Evolutionary conservation across 192 early-diverging fungal species (phyloP).

Genomic region (Backusella circina): DNA sequence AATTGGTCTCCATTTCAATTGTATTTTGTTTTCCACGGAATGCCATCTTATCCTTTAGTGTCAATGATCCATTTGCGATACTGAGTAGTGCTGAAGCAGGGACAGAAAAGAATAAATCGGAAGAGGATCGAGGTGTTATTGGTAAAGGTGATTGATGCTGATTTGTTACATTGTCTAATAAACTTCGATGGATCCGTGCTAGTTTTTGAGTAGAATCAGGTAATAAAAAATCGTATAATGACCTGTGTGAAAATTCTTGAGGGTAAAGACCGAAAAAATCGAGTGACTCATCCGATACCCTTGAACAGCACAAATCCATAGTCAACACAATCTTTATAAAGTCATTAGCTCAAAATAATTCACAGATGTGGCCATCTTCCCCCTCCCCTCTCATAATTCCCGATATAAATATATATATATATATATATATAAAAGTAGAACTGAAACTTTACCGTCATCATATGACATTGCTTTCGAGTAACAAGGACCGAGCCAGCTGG

Average conservation of each 20-base stretch:
- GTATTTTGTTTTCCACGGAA: slow-evolving; percentile 39
- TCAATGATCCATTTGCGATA: slow-evolving; percentile 35
- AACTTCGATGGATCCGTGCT: slow-evolving; percentile 22
- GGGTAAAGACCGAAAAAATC: slow-evolving; percentile 47
- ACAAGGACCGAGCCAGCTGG: neutral
- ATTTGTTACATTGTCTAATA: slow-evolving; percentile 33
- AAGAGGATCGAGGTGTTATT: slow-evolving; percentile 17
- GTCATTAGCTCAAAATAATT: neutral
- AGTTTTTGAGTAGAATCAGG: slow-evolving; percentile 32
- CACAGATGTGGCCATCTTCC: neutral
- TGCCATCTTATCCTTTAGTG: slow-evolving; percentile 40
- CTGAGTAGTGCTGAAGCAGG: neutral
- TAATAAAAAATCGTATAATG: slow-evolving; percentile 41
- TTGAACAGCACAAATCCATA: slow-evolving; percentile 45
- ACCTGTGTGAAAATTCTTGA: slow-evolving; percentile 45
- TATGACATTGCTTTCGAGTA: neutral
- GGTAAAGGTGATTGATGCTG: slow-evolving; percentile 9
- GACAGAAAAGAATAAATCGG: slow-evolving; percentile 29
- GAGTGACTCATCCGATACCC: slow-evolving; percentile 48
- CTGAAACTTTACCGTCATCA: slow-evolving; percentile 5
- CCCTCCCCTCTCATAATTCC: neutral
- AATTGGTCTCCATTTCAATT: slow-evolving; percentile 28
- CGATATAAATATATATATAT: neutral
- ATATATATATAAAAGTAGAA: too few relatives aligned
- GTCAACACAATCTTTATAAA: slow-evolving; percentile 36